A percentile compares a stretch with the other conserved stretches of the same genome.
Evolutionary conservation across 108 stramenopile species (phyloP).

Genomic region (Nannochloropsis oceanica): DNA sequence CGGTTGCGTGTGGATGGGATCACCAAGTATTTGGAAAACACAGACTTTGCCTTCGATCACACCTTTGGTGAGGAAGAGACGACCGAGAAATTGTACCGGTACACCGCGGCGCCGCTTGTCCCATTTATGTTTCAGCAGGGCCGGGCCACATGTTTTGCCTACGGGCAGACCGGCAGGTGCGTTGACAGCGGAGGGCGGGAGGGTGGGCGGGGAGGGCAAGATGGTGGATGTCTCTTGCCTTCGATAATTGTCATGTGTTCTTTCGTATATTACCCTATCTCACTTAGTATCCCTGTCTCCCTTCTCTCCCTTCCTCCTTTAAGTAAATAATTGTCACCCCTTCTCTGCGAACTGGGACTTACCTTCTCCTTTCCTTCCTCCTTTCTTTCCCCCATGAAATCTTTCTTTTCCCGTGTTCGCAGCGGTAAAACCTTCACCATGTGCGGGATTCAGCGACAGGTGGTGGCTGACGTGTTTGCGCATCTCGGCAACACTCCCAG

Average conservation of each 20-base stretch:
- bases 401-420: no score
- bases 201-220: no score
- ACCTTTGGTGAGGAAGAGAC: slow-evolving; percentile 31
- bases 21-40: slow-evolving; percentile 87
- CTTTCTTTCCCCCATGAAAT: no score
- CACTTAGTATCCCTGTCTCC: neutral
- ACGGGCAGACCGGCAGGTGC: slow-evolving; percentile 45
- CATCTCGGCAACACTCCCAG: neutral
- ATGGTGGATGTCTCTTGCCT: no score
- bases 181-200: no score
- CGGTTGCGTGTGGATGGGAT: slow-evolving; percentile 94
- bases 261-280: neutral
- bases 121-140: slow-evolving; percentile 59
- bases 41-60: slow-evolving; percentile 83
- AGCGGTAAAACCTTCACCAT: slow-evolving; percentile 89
- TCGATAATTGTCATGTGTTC: no score
- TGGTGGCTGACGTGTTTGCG: slow-evolving; percentile 52
- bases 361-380: no score
- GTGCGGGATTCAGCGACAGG: slow-evolving; percentile 61
- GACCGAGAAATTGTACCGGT: slow-evolving; percentile 50
- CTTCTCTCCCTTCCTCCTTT: slow-evolving; percentile 47
- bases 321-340: no score
- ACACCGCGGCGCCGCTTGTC: slow-evolving; percentile 68
- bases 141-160: slow-evolving; percentile 81
- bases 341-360: no score